phyloP scores from a whole-genome alignment of 345 rosid genomes.

The Stellera chamaejasme region DNA sequence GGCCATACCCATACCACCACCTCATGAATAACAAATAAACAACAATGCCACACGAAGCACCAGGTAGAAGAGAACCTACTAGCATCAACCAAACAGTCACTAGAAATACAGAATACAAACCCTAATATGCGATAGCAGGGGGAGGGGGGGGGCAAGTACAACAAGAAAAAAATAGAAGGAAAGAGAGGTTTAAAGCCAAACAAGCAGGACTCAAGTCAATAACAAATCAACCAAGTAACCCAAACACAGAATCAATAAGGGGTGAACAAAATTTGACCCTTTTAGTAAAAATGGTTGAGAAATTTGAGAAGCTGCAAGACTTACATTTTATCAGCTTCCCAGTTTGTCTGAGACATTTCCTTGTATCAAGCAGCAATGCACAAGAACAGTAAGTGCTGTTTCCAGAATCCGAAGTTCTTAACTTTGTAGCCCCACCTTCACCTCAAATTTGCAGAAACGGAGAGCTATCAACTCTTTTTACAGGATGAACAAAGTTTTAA shows the following conservation, averaged over 20 bases:
- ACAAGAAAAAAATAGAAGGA: conserved; percentile 6
- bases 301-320: conserved; percentile 7
- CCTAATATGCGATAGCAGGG: conserved; percentile 23
- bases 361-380: conserved; percentile 15
- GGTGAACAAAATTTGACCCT: not conserved
- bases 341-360: conserved; percentile 87
- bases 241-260: conserved; percentile 2
- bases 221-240: conserved; percentile 4
- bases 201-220: conserved; percentile 14
- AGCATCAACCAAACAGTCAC: conserved; percentile 1
- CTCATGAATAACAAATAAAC: not conserved
- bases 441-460: conserved; percentile 9
- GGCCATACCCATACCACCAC: not conserved
- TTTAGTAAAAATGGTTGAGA: not conserved
- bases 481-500: conserved; percentile 13
- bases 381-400: conserved; percentile 27
- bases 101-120: conserved; percentile 21
- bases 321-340: conserved; percentile 99
- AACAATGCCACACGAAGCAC: conserved; percentile 10
- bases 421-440: conserved; percentile 21
- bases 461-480: conserved; percentile 10
- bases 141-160: conserved; percentile 7
- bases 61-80: conserved; percentile 9
- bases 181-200: conserved; percentile 18
- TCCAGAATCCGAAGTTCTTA: conserved; percentile 30